Evolutionary conservation across 1,139 yeast species (phyloP).

Genomic region (Pichia sp.): DNA sequence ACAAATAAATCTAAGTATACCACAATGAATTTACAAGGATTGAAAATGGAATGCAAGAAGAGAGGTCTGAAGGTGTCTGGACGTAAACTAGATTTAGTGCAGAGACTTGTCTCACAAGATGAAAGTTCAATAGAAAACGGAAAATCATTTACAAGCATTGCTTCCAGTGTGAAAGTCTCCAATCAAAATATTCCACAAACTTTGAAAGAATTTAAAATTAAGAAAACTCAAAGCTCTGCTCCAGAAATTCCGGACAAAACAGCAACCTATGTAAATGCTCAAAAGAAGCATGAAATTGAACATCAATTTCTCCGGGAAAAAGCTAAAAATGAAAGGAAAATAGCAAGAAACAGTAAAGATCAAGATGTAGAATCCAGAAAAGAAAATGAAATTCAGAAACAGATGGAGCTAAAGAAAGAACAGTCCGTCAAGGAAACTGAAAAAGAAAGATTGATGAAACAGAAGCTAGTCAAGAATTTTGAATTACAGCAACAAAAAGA

Average conservation of each 20-base stretch:
- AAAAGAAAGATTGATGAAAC: not conserved
- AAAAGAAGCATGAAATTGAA: too few species aligned
- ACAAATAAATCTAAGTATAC: slow-evolving; percentile 27
- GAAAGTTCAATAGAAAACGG: slow-evolving; percentile 9
- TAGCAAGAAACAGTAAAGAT: slow-evolving; percentile 2
- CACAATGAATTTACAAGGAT: slow-evolving; percentile 40
- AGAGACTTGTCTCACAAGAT: slow-evolving; percentile 32
- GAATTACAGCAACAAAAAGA: not conserved
- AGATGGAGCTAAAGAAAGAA: slow-evolving; percentile 2
- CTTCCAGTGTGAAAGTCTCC: not conserved
- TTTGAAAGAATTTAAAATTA: not conserved
- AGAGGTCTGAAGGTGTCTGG: slow-evolving; percentile 53
- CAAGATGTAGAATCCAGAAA: slow-evolving; percentile 1
- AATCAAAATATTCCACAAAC: not conserved
- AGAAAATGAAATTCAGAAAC: not conserved
- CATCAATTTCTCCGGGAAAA: not conserved
- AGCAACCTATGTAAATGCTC: too few species aligned
- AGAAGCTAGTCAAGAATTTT: not conserved
- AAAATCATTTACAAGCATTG: slow-evolving; percentile 5
- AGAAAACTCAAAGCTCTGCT: not conserved
- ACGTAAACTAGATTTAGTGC: slow-evolving; percentile 45
- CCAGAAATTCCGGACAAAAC: too few species aligned
- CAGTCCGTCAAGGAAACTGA: not conserved
- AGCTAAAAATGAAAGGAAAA: not conserved
- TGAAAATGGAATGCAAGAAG: slow-evolving; percentile 46